These are phyloP conservation scores for Sporisorium reilianum DNA, from an alignment of 1,284 basidiomycete genomes.

Conservation along the genomic window DNA sequence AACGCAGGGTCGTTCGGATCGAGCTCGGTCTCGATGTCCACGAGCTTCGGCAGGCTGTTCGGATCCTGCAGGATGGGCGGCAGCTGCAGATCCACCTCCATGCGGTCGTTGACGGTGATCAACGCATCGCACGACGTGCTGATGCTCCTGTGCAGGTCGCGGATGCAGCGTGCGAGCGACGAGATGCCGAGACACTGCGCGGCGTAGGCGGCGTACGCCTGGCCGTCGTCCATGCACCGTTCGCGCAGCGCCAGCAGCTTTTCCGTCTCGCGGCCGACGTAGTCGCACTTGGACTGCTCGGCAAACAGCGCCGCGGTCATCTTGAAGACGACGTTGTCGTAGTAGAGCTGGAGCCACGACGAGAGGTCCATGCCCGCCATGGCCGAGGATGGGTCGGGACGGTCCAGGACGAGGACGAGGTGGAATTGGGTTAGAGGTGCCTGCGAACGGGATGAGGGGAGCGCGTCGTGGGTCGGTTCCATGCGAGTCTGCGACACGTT, in stretches of 20 bases:
- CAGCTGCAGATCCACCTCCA: slow-evolving; percentile 64
- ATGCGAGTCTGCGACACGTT: slow-evolving; percentile 16
- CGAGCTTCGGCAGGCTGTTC: slow-evolving; percentile 34
- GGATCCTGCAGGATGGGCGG: slow-evolving; percentile 63
- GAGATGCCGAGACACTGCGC: slow-evolving; percentile 54
- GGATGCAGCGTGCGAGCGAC: slow-evolving; percentile 57
- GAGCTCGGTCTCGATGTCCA: slow-evolving; percentile 62
- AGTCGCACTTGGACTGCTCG: slow-evolving; percentile 56
- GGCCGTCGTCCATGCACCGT: slow-evolving; percentile 55
- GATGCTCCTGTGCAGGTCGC: slow-evolving; percentile 56
- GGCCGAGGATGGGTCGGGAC: slow-evolving; percentile 58
- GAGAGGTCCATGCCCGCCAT: slow-evolving; percentile 52
- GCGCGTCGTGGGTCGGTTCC: slow-evolving; percentile 13
- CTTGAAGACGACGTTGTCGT: slow-evolving; percentile 68
- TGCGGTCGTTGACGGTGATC: slow-evolving; percentile 60
- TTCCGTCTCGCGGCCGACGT: slow-evolving; percentile 56
- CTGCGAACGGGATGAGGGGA: slow-evolving; percentile 1
- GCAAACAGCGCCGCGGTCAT: slow-evolving; percentile 66
- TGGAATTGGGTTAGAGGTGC: slow-evolving; percentile 60
- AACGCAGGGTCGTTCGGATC: slow-evolving; percentile 62
- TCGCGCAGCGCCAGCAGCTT: slow-evolving; percentile 58
- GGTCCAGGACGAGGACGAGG: slow-evolving; percentile 66
- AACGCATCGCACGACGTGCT: slow-evolving; percentile 57
- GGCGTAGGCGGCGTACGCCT: slow-evolving; percentile 51
- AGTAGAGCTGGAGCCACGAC: slow-evolving; percentile 61